phyloP scores from a whole-genome alignment of 352 stramenopile genomes.

The Pythium dissotocum region DNA sequence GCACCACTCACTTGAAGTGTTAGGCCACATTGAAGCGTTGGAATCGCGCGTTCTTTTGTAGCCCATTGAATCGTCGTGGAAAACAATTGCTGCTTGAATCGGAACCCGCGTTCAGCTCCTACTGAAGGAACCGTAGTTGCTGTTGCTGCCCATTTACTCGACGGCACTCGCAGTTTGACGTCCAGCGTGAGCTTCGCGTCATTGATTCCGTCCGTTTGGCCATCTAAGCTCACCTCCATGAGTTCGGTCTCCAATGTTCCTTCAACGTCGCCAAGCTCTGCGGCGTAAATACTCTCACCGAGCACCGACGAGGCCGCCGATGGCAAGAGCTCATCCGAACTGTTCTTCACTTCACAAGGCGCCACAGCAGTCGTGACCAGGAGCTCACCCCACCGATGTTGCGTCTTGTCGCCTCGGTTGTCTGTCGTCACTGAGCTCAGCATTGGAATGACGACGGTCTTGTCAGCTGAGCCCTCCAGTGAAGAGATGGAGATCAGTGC shows the following conservation, averaged over 20 bases:
- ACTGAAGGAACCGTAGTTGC: neutral
- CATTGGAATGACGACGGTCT: neutral
- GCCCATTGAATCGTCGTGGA: slow-evolving; percentile 13
- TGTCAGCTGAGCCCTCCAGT: neutral
- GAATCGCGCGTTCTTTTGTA: slow-evolving; percentile 23
- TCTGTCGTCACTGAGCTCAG: neutral
- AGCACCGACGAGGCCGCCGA: neutral
- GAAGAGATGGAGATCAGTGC: neutral
- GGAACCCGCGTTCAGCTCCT: neutral
- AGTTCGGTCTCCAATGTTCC: slow-evolving; percentile 15
- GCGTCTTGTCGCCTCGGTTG: neutral
- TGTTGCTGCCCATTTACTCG: slow-evolving; percentile 12
- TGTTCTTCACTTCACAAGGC: neutral
- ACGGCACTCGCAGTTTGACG: slow-evolving; percentile 5
- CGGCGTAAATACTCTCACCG: neutral
- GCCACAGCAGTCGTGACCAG: neutral
- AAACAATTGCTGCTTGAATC: slow-evolving; percentile 4
- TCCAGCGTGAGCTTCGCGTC: neutral
- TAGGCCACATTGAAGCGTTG: slow-evolving; percentile 10
- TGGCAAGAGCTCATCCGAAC: neutral
- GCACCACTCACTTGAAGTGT: neutral
- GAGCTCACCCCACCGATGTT: slow-evolving; percentile 6
- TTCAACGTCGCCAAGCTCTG: neutral
- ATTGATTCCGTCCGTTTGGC: neutral
- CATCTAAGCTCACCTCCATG: neutral